A percentile compares a stretch with the other conserved stretches of the same genome.
Evolutionary conservation across 352 stramenopile species (phyloP).

Genomic region (Phytophthora pistaciae): DNA sequence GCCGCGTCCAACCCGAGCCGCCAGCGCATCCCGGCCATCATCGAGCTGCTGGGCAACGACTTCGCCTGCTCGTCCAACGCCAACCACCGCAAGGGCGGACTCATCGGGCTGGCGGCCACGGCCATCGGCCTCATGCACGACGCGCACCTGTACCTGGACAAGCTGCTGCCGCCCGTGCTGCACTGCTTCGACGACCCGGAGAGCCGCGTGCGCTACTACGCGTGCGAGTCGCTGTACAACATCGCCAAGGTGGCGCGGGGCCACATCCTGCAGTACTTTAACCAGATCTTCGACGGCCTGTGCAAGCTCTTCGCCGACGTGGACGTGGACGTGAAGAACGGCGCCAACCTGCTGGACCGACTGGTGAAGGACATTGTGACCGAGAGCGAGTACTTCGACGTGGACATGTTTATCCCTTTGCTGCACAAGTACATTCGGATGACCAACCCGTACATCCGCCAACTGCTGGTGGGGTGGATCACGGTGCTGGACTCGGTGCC

Average conservation of each 20-base stretch:
- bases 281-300: constrained; percentile 99
- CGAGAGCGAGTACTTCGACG: constrained; percentile 98
- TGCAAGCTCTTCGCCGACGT: constrained; percentile 98
- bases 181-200: constrained; percentile 99
- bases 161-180: constrained; percentile 97
- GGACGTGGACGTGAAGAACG: constrained; percentile 99
- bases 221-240: constrained; percentile 99
- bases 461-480: constrained; percentile 99
- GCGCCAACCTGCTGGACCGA: constrained; percentile 88
- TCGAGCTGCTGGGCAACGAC: constrained; percentile 97
- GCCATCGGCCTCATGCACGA: constrained; percentile 98
- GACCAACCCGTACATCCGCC: constrained; percentile 99
- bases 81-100: constrained; percentile 98
- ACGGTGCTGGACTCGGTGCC: constrained; percentile 98
- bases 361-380: constrained; percentile 99
- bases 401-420: constrained; percentile 99
- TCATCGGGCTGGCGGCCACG: constrained; percentile 98
- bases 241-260: constrained; percentile 98
- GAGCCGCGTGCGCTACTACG: constrained; percentile 98
- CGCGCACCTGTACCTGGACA: constrained; percentile 92
- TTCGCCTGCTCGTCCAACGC: constrained; percentile 98
- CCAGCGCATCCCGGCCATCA: constrained; percentile 94
- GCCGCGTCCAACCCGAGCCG: constrained; percentile 58
- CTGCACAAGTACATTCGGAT: constrained; percentile 99
- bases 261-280: constrained; percentile 98